Conservation (phyloP, 768 basidiomycete genomes). For the Gautieria morchelliformis region DNA sequence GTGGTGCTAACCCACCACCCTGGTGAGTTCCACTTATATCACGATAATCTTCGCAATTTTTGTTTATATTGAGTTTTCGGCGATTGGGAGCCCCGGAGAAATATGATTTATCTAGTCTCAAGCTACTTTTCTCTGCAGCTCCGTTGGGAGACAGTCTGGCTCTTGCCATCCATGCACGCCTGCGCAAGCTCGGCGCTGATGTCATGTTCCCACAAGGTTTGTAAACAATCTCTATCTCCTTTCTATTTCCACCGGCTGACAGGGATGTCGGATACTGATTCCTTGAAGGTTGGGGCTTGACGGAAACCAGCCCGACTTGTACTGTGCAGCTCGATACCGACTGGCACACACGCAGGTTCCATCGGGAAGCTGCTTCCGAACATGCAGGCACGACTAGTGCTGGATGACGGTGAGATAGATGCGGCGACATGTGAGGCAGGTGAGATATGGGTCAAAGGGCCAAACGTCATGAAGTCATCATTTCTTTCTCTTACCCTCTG, state of each 20-base stretch:
- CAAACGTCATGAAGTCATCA: constrained; percentile 31
- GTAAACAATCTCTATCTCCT: not conserved
- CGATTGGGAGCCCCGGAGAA: constrained; percentile 32
- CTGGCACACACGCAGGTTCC: constrained; percentile 45
- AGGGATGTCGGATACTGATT: not conserved
- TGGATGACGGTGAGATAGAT: constrained; percentile 34
- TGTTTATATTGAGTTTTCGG: not conserved
- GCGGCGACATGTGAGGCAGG: constrained; percentile 41
- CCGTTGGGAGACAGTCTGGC: constrained; percentile 62
- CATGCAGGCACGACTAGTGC: constrained; percentile 63
- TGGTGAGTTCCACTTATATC: constrained; percentile 27
- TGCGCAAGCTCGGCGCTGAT: constrained; percentile 30
- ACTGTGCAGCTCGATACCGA: constrained; percentile 42
- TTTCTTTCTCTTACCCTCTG: not conserved
- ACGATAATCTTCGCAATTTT: not conserved
- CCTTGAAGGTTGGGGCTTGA: not conserved
- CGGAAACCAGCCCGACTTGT: constrained; percentile 72
- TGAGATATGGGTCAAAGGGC: constrained; percentile 76
- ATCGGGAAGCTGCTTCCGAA: constrained; percentile 65
- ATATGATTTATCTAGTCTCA: constrained; percentile 55
- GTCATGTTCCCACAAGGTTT: constrained; percentile 34
- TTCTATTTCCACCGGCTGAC: too few relatives aligned
- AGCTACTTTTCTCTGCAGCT: constrained; percentile 60
- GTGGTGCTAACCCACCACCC: constrained; percentile 64
- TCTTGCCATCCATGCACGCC: constrained; percentile 31